Evolutionary conservation across 2,329 filamentous ascomycete genomes (phyloP).

Genomic region (Thyridium curvatum): DNA sequence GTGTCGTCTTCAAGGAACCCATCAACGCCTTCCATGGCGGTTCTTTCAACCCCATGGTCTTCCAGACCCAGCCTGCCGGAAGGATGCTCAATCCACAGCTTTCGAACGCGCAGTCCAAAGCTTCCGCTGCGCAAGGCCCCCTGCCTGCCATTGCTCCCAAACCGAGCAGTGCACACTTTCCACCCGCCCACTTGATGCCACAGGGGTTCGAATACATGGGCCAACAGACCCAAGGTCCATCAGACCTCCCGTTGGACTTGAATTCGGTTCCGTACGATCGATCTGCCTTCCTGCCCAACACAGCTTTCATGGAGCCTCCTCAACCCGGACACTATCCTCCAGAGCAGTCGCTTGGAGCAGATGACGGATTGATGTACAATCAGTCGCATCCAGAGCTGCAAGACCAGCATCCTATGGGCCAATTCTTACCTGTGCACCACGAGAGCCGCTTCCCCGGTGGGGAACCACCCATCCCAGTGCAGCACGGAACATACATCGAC

Average conservation of each 20-base stretch:
- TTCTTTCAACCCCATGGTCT: slow-evolving; percentile 37
- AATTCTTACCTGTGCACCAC: no score
- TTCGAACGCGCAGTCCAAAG: slow-evolving; percentile 31
- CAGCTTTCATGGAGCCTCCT: no score
- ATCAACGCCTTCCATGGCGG: slow-evolving; percentile 50
- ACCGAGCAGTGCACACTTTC: slow-evolving; percentile 31
- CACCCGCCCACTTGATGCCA: slow-evolving; percentile 20
- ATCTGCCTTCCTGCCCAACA: no score
- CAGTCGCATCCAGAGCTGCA: no score
- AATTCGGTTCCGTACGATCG: slow-evolving; percentile 2
- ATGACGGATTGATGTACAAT: no score
- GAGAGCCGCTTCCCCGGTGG: no score
- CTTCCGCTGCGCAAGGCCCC: slow-evolving; percentile 26
- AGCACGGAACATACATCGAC: no score
- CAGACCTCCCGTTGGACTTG: slow-evolving; percentile 10
- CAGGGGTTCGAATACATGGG: slow-evolving; percentile 21
- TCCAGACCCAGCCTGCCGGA: slow-evolving; percentile 36
- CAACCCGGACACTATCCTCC: no score
- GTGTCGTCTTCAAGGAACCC: slow-evolving; percentile 73
- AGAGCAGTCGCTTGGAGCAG: no score
- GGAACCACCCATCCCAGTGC: no score
- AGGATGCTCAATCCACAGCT: slow-evolving; percentile 37
- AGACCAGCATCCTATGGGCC: no score
- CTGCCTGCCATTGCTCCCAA: slow-evolving; percentile 46
- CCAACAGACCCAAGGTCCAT: slow-evolving; percentile 18